Evolutionary conservation across 306 rosid species (phyloP), one percentile per base, ranked within the genome.

Genomic region (Cucurbita moschata): DNA sequence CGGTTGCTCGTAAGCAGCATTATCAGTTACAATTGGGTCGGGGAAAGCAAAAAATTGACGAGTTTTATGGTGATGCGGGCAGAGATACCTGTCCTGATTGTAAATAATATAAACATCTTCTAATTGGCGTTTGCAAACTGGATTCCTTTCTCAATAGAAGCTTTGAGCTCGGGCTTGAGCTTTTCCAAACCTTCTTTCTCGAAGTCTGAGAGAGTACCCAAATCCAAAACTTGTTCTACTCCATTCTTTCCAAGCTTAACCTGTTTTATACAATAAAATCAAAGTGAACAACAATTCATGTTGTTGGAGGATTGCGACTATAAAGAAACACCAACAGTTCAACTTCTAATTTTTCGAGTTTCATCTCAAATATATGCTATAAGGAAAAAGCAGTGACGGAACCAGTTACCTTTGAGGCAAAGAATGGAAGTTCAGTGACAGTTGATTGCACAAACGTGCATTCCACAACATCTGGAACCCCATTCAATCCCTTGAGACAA

Each of bases 401-500:
- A 79, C 61, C 54, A 13, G 71, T 82, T 59, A 94, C 99, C 99
- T 94, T 89, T 23, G 99, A 94, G 73, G 99, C 96, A 78, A 94
- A 94, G 99, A 91, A 94, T 65, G 99, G 97, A 67, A 94, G 96
- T 39, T 94, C 97, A 15, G 97, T 84, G 79, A 94, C 66, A 50
- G 7, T 83, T 70, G 99, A 94, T 82, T 94, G 97, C 77, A 94
- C 99, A 75, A 19, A 94, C 13, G 99, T 89, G 75, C 99, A 94
- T 83, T 91, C 99, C 66, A 91, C 95, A 55, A 94, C 97, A 84
- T 94, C 99, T 16, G 97, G 97, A 50, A 94, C 97, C 9, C 99
- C 99, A 66, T 94, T 94, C 39, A 91, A 95, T 56, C 99, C 99
- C 92, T 94, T 94, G 67, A 94, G 88, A 83, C 99, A 94, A 73